phyloP scores from a whole-genome alignment of 2,329 filamentous ascomycete species.

The Trichoderma citrinoviride region DNA sequence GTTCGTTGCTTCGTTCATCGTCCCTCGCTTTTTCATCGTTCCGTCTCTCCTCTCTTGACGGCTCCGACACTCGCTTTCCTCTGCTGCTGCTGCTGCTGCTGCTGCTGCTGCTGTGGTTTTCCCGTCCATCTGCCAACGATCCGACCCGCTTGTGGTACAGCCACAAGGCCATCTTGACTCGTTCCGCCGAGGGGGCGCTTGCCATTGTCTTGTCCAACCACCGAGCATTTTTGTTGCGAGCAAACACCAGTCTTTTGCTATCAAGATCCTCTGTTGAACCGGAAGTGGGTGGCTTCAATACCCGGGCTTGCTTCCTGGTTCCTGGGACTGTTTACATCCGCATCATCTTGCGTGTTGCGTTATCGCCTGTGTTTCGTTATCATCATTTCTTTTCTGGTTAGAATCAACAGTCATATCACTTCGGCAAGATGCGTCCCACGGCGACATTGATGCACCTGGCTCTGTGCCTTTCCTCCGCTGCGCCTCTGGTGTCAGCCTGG shows the following conservation, averaged over 20 bases:
- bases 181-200: background rate
- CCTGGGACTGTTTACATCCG: background rate
- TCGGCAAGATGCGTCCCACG: conserved; percentile 48
- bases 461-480: conserved; percentile 50
- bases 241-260: background rate
- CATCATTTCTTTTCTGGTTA: background rate
- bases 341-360: background rate
- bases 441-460: conserved; percentile 47
- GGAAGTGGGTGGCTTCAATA: background rate
- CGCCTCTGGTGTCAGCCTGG: conserved; percentile 54
- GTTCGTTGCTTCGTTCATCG: conserved; percentile 16
- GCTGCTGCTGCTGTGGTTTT: background rate
- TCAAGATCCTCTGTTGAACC: background rate
- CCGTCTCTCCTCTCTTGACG: conserved; percentile 19
- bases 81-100: background rate
- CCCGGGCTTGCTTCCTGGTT: background rate
- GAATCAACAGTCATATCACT: background rate
- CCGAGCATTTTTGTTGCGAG: background rate
- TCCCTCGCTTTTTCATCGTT: conserved; percentile 26
- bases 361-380: background rate
- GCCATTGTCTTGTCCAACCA: conserved; percentile 8
- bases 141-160: conserved; percentile 22
- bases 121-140: conserved; percentile 18
- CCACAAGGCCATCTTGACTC: conserved; percentile 8
- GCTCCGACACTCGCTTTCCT: conserved; percentile 22